These are phyloP conservation scores for Pleurotus djamor DNA, from an alignment of 768 basidiomycete genomes.

Conservation along the genomic window DNA sequence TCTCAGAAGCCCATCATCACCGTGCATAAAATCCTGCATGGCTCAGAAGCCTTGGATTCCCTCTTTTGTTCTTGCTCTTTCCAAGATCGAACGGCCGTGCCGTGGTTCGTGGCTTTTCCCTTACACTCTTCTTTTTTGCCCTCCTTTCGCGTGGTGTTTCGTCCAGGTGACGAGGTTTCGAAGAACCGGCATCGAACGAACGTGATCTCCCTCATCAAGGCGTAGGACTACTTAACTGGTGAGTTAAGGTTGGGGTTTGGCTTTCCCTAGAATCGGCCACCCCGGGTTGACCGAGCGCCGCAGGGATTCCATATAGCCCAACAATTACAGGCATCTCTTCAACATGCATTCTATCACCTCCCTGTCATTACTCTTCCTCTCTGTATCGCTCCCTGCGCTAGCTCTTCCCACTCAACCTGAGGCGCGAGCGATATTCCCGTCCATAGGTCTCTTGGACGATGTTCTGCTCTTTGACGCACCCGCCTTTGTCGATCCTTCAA, in stretches of 20 bases:
- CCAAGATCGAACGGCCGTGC: conserved; percentile 5
- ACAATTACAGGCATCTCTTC: background rate
- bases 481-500: conserved; percentile 32
- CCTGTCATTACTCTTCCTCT: conserved; percentile 1
- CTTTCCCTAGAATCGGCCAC: background rate
- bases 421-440: conserved; percentile 2
- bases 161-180: background rate
- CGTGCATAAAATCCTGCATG: background rate
- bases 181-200: background rate
- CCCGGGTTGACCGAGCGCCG: background rate
- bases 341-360: background rate
- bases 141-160: background rate
- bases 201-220: background rate
- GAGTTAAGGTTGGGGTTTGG: background rate
- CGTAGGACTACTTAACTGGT: background rate
- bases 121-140: background rate
- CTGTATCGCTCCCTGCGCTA: background rate
- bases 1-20: background rate
- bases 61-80: background rate
- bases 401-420: background rate
- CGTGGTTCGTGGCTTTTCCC: background rate
- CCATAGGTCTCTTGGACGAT: conserved; percentile 24
- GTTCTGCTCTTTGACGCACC: conserved; percentile 37
- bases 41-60: background rate
- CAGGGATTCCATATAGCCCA: no score